Base-by-base conservation (phyloP, 23 red algal genomes). In the Gracilaria domingensis region DNA sequence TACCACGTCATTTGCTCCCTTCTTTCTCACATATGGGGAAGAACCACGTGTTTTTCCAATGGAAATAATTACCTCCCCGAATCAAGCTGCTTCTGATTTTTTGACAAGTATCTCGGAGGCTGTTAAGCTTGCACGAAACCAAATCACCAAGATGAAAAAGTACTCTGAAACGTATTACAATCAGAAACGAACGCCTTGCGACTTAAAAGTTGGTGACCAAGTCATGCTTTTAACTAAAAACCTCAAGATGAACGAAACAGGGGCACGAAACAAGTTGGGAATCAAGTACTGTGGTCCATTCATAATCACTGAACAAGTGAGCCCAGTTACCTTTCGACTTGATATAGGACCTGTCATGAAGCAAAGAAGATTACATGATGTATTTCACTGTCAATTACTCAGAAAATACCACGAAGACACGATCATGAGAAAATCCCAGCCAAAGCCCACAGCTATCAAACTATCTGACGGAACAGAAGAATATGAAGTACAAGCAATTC, bases 401-500 rank as follows among this genome's bases (percentile, higher is more conserved):
- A 80, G 40, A 50, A 51, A 23, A 50, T 29, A 80, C 28, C 34
- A 33, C 0, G 11, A n/a, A 29, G 45, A 80, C 34, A 34, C 4
- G 56, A 35, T 12, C 4, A 35, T 80, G 8, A 64, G 28, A 30
- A 64, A 26, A 64, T 30, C 14, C 9, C 9, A 42, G 9, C 36
- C 62, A 6, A 38, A 74, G 0, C 55, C 80, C 4, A 42, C 56
- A 18, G 18, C 80, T 13, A 62, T 83, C 57, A 45, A 35, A 44
- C 37, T 66, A 8, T 29, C 0, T 29, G 54, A 83, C 18, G 80
- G 56, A 40, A 1, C 3, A 7, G 30, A 57, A 66, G 29, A 66
- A 64, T 83, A 44, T 65, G 80, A 66, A 62, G 80, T 66, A 0
- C 57, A 83, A 83, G n/a, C 80, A 5, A 83, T 83, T 66, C 0